Evolutionary conservation across 768 basidiomycete species (phyloP), one percentile per base, ranked within the genome.

Genomic region (Ramaria sp.): DNA sequence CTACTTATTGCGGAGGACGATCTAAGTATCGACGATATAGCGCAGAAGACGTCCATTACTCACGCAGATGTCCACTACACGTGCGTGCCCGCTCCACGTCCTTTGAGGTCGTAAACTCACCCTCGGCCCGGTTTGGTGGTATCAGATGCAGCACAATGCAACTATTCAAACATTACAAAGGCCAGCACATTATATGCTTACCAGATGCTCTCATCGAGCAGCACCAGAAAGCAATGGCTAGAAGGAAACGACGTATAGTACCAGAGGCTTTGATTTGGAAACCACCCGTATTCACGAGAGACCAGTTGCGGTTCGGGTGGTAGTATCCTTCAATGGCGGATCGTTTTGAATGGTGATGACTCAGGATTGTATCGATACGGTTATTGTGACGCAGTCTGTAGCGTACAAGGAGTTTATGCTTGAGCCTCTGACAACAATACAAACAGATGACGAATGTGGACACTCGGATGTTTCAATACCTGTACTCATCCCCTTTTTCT

Each of bases 31-130:
- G 96, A 99, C 64, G 96, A 98, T 65, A 94, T 99, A 63, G 94
- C 96, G 9, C 88, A 94, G 70, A 88, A 83, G 73, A 98, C 95
- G 3, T 79, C 90, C 15, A 94, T 99, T 69, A 93, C 91, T 4
- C 93, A 95, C 63, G 84, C 86, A 31, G 96, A 99, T 69, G 84
- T 99, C 58, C 92, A 95, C 88, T 95, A 96, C 73, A 98, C 96
- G 95, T 97, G 68, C 70, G 92, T 83, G 10, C 49, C 43, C 51
- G 46, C 9, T 30, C 43, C 22, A 27, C 27, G 2, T 27, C 27
- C 27, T 27, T 27, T 27, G 27, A 27, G 27, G 27, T 27, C 27
- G 27, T 27, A 27, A 27, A 27, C 27, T 27, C 27, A 27, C 27
- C 27, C 5, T 5, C 27, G 5, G 27, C 27, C 27, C 15, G 31